These are phyloP conservation scores for Monosporascus cannonballus DNA, from an alignment of 2,329 filamentous ascomycete genomes.

Conservation along the genomic window DNA sequence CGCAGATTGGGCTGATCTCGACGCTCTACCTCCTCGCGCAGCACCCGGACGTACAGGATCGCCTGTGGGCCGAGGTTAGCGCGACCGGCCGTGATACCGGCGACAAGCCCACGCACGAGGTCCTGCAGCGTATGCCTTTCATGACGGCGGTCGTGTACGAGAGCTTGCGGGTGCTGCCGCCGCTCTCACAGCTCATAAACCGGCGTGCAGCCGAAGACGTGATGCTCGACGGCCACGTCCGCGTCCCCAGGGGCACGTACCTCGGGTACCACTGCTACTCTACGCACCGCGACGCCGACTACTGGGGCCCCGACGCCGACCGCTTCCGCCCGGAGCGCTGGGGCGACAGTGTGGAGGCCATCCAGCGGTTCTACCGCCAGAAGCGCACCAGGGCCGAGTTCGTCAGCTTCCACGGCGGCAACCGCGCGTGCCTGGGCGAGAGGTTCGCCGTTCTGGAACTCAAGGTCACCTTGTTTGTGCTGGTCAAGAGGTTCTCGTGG, in stretches of 20 bases:
- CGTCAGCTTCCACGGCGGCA: slow-evolving; percentile 36
- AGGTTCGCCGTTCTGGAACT: slow-evolving; percentile 33
- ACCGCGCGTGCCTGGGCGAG: slow-evolving; percentile 34
- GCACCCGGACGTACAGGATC: slow-evolving; percentile 24
- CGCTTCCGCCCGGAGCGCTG: slow-evolving; percentile 34
- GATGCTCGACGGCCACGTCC: slow-evolving; percentile 22
- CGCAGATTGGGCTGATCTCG: slow-evolving; percentile 22
- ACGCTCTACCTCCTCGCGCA: slow-evolving; percentile 31
- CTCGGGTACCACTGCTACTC: slow-evolving; percentile 35
- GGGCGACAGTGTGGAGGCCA: slow-evolving; percentile 28
- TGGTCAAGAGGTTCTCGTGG: slow-evolving; percentile 24
- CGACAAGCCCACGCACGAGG: neutral
- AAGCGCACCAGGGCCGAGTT: slow-evolving; percentile 31
- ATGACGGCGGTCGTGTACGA: slow-evolving; percentile 40
- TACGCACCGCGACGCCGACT: slow-evolving; percentile 28
- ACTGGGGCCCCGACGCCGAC: slow-evolving; percentile 28
- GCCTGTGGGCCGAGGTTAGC: slow-evolving; percentile 7
- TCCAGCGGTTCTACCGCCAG: slow-evolving; percentile 28
- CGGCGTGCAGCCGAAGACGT: slow-evolving; percentile 25
- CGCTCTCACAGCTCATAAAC: slow-evolving; percentile 44
- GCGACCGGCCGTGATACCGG: slow-evolving; percentile 23
- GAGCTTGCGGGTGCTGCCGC: slow-evolving; percentile 40
- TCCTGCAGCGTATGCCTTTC: slow-evolving; percentile 30
- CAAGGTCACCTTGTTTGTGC: slow-evolving; percentile 26
- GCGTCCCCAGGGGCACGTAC: slow-evolving; percentile 30